A percentile compares a stretch with the other conserved stretches of the same genome.
Evolutionary conservation across 148 eudicot genomes (phyloP).

Genomic region (Rhododendron molle): DNA sequence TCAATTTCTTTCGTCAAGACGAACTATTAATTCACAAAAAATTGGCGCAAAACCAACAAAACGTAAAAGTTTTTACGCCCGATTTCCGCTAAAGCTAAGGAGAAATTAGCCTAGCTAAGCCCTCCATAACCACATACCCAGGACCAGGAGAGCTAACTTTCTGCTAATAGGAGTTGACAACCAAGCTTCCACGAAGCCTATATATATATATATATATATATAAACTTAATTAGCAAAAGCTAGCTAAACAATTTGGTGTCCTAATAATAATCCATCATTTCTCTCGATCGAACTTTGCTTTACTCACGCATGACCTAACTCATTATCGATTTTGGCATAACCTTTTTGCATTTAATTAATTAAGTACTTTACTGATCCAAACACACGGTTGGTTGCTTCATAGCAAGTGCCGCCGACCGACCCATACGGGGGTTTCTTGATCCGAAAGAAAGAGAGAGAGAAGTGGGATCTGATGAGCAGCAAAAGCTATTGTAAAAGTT

Average conservation of each 20-base stretch:
- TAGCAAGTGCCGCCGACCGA: slow-evolving; percentile 15
- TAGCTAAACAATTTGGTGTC: background rate
- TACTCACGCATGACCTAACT: slow-evolving; percentile 17
- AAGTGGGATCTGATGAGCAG: background rate
- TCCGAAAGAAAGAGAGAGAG: background rate
- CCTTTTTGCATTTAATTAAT: background rate
- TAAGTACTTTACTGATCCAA: background rate
- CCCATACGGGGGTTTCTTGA: background rate
- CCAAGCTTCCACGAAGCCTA: slow-evolving; percentile 16
- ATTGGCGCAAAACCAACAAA: too few relatives aligned
- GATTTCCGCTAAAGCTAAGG: too few relatives aligned
- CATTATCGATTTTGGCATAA: slow-evolving; percentile 17
- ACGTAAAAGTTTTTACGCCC: too few relatives aligned
- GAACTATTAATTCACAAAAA: too few relatives aligned
- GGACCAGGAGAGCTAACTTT: background rate
- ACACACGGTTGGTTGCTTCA: slow-evolving; percentile 6
- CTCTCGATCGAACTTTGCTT: slow-evolving; percentile 9
- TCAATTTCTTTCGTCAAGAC: too few relatives aligned
- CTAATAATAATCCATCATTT: background rate
- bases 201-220: too few relatives aligned
- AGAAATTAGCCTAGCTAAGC: too few relatives aligned
- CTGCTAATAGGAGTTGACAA: background rate
- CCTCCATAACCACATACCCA: background rate
- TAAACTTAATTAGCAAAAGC: background rate
- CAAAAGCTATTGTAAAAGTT: background rate